These are phyloP conservation scores for Colletotrichum somersetense DNA, from an alignment of 2,329 filamentous ascomycete genomes.

Conservation along the genomic window DNA sequence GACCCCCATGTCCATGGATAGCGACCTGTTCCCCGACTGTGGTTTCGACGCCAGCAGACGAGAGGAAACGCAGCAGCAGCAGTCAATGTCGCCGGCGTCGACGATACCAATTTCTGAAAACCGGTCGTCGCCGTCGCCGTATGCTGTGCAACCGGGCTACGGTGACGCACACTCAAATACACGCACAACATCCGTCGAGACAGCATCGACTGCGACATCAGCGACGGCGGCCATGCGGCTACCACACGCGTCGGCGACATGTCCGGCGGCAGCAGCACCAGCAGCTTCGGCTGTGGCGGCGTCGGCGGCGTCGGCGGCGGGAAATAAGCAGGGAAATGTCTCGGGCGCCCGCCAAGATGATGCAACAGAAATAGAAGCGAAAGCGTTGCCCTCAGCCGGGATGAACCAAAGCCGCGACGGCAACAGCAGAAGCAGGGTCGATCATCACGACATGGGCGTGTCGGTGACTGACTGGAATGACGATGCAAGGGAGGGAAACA, in stretches of 20 bases:
- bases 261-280: background rate
- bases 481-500: background rate
- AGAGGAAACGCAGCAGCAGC: slow-evolving; percentile 6
- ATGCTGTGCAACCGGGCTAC: background rate
- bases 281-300: slow-evolving; percentile 2
- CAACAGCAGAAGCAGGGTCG: background rate
- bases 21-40: slow-evolving; percentile 42
- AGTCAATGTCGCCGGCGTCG: background rate
- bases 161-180: background rate
- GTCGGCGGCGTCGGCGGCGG: background rate
- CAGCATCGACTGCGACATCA: background rate
- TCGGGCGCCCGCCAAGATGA: slow-evolving; percentile 32
- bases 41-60: slow-evolving; percentile 3
- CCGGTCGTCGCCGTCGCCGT: background rate
- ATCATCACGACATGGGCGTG: background rate
- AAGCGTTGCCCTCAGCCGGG: slow-evolving; percentile 3
- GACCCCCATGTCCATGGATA: slow-evolving; percentile 50
- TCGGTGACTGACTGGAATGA: background rate
- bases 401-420: background rate
- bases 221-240: slow-evolving; percentile 9
- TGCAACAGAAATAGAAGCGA: slow-evolving; percentile 2
- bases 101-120: slow-evolving; percentile 15
- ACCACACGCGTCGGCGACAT: slow-evolving; percentile 14
- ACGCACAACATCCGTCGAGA: slow-evolving; percentile 1
- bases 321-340: slow-evolving; percentile 33